A percentile compares a stretch with the other conserved stretches of the same genome.
Evolutionary conservation across 108 stramenopile species (phyloP).

Genomic region (Skeletonema menzelii): DNA sequence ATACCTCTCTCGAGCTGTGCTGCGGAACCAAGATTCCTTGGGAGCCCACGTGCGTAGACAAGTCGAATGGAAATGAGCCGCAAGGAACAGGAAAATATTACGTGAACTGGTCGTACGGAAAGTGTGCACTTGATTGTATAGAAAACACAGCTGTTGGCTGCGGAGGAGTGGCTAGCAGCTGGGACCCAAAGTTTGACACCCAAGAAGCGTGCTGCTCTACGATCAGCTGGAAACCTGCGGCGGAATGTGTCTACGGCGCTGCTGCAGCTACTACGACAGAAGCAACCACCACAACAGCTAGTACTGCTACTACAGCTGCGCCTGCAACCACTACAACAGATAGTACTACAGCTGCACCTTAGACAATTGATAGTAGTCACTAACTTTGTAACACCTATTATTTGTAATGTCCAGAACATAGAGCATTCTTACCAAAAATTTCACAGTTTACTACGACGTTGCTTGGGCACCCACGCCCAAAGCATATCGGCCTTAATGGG

Average conservation of each 20-base stretch:
- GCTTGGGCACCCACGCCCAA: constrained; percentile 57
- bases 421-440: no score
- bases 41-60: constrained; percentile 10
- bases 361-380: no score
- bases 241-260: not conserved
- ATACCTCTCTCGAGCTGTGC: not conserved
- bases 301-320: not conserved
- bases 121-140: constrained; percentile 12
- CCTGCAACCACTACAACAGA: no score
- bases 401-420: no score
- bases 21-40: constrained; percentile 3
- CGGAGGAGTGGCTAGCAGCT: constrained; percentile 1
- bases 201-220: constrained; percentile 3
- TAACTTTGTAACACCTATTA: no score
- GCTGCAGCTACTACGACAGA: not conserved
- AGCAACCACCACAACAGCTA: not conserved
- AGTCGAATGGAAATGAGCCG: constrained; percentile 7
- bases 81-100: constrained; percentile 8
- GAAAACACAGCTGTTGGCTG: constrained; percentile 11
- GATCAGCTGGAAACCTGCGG: not conserved
- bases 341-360: no score
- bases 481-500: constrained; percentile 58
- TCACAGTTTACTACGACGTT: not conserved
- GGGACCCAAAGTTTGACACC: constrained; percentile 5
- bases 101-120: not conserved